phyloP scores from a whole-genome alignment of 2,329 filamentous ascomycete genomes.

The Boeremia exigua region DNA sequence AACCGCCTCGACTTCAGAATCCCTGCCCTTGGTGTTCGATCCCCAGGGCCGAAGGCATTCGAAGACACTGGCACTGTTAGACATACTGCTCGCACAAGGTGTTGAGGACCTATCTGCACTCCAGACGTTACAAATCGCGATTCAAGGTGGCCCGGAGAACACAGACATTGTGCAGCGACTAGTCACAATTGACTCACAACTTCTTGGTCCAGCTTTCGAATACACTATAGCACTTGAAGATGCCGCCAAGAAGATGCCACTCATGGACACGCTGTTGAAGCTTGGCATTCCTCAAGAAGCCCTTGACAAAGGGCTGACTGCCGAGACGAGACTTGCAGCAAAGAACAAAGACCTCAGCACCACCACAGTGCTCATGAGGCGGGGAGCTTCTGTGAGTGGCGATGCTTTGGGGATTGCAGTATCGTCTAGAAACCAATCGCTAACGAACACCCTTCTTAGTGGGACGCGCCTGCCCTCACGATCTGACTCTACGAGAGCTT shows the following conservation, averaged over 20 bases:
- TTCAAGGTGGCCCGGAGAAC: constrained; percentile 38
- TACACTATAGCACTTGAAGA: constrained; percentile 31
- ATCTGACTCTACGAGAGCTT: constrained; percentile 35
- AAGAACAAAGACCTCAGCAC: constrained; percentile 31
- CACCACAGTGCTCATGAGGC: constrained; percentile 35
- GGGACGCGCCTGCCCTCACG: constrained; percentile 36
- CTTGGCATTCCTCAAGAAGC: constrained; percentile 37
- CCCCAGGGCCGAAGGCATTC: constrained; percentile 30
- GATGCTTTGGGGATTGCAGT: constrained; percentile 63
- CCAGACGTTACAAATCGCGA: constrained; percentile 33
- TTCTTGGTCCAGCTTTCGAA: constrained; percentile 38
- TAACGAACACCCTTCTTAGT: constrained; percentile 60
- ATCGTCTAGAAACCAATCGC: constrained; percentile 56
- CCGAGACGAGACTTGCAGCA: constrained; percentile 31
- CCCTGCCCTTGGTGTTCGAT: constrained; percentile 39
- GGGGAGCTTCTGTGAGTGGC: constrained; percentile 57
- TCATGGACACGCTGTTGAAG: constrained; percentile 34
- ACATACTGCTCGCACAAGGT: constrained; percentile 33
- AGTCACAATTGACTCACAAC: constrained; percentile 27
- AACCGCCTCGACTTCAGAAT: constrained; percentile 27
- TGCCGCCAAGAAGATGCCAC: constrained; percentile 30
- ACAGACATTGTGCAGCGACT: constrained; percentile 42
- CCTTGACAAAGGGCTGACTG: constrained; percentile 36
- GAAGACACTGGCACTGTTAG: constrained; percentile 33
- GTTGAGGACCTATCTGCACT: constrained; percentile 31